Conservation (phyloP, 495 filamentous ascomycete species). For the Penicillium steckii region DNA sequence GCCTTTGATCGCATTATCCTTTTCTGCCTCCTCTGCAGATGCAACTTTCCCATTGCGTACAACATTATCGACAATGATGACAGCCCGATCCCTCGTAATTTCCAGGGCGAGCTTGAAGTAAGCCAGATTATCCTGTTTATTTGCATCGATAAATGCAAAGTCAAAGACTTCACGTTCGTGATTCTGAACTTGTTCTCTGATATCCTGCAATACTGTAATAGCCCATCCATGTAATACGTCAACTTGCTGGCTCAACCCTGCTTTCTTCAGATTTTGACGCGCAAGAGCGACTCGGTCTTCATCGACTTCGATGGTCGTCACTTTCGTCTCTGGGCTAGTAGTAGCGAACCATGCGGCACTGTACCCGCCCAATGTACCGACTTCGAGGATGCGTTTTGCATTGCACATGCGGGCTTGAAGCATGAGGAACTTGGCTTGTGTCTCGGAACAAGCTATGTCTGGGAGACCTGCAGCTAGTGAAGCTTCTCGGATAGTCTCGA, state of each 20-base stretch:
- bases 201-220: not conserved
- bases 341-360: not conserved
- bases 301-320: not conserved
- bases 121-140: constrained; percentile 1
- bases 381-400: not conserved
- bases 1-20: not conserved
- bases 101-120: not conserved
- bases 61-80: not conserved
- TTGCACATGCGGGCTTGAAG: constrained; percentile 4
- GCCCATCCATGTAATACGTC: not conserved
- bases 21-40: not conserved
- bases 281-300: not conserved
- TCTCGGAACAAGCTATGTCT: not conserved
- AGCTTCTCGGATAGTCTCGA: not conserved
- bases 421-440: constrained; percentile 2
- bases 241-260: not conserved
- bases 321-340: not conserved
- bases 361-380: not conserved
- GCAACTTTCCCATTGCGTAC: not conserved
- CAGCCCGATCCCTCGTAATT: not conserved
- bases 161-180: not conserved
- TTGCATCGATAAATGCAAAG: constrained; percentile 1
- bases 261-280: not conserved
- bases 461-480: not conserved
- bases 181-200: not conserved